Evolutionary conservation across 2,329 filamentous ascomycete species (phyloP).

Genomic region (Trichophyton schoenleinii): DNA sequence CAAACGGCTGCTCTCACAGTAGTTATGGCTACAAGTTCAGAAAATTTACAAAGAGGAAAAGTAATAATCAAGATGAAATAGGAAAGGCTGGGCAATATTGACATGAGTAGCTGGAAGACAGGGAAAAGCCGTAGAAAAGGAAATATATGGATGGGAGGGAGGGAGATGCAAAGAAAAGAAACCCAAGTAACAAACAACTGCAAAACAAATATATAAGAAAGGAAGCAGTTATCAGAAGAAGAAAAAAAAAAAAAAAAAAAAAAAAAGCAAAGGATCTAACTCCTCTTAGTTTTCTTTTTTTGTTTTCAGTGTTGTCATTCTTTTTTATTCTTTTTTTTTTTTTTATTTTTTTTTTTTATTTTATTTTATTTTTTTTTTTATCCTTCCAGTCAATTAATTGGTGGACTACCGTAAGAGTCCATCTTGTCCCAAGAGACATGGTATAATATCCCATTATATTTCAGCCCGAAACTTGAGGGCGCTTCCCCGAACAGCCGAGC

Average conservation of each 20-base stretch:
- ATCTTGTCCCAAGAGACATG: not conserved
- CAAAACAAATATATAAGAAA: not conserved
- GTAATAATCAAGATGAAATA: not conserved
- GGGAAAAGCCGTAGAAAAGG: not conserved
- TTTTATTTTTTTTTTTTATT: not conserved
- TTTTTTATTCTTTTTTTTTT: not conserved
- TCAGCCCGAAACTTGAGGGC: constrained; percentile 23
- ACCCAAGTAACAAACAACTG: not conserved
- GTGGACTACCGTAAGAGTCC: not conserved
- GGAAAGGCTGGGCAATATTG: not conserved
- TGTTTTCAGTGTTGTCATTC: too few species aligned
- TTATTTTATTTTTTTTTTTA: not conserved
- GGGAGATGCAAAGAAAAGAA: not conserved
- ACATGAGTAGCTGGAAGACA: not conserved
- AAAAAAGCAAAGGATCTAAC: not conserved
- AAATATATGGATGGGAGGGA: not conserved
- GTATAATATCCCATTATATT: not conserved
- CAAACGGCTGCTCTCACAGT: not conserved
- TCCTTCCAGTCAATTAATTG: too few species aligned
- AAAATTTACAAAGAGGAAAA: not conserved
- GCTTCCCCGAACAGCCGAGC: constrained; percentile 24
- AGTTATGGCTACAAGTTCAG: not conserved
- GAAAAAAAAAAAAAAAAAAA: not conserved
- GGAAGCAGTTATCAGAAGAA: not conserved
- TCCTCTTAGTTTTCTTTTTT: not conserved